Evolutionary conservation across 2,329 filamentous ascomycete genomes (phyloP), one percentile per base, ranked within the genome.

Genomic region (Microdochium paspali): DNA sequence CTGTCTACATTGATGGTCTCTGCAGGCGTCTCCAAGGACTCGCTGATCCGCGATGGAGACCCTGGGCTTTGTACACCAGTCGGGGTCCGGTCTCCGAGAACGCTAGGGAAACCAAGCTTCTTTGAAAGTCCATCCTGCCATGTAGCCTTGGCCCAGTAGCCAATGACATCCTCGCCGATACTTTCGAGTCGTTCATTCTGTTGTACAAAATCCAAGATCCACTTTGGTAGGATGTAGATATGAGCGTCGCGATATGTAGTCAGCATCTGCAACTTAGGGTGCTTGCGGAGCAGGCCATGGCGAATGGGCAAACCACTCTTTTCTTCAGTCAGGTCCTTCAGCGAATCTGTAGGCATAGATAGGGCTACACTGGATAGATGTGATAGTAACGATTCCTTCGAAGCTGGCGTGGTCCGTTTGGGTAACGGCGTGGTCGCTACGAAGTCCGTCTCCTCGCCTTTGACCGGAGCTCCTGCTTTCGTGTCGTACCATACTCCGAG

Each of bases 381-480:
- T 18, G 78, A 74, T 50, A 87, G 71, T 46, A 93, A 63, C 1
- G 85, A 86, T 25, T 77, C 79, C 51, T 79, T 76, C 0, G 80
- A 73, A 10, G 81, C 72, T 6, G 78, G 73, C 1, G 82, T 75
- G 15, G 74, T 65, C 0, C 80, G 69, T 4, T 72, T 60, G 3
- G 81, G 70, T 5, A 93, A 69, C 3, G 86, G 81, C 0, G 85
- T 77, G 1, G 87, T 89, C 9, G 85, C 87, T 57, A 96, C 79
- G 62, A 96, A 96, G 60, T 97, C 91, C 2, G 89, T 93, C 63
- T 95, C 90, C 63, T 96, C 89, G 43, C 85, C 85, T 68, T 96
- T 97, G 52, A 91, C 77, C 30, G 82, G 80, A 5, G 80, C 82
- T 51, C 85, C 84, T 2, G 70, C 66, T 61, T 88, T 88, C 2